Percentiles rank a stretch among this genome's conserved stretches.
Conservation (phyloP, 2,329 filamentous ascomycete genomes). For the Claviceps cyperi region DNA sequence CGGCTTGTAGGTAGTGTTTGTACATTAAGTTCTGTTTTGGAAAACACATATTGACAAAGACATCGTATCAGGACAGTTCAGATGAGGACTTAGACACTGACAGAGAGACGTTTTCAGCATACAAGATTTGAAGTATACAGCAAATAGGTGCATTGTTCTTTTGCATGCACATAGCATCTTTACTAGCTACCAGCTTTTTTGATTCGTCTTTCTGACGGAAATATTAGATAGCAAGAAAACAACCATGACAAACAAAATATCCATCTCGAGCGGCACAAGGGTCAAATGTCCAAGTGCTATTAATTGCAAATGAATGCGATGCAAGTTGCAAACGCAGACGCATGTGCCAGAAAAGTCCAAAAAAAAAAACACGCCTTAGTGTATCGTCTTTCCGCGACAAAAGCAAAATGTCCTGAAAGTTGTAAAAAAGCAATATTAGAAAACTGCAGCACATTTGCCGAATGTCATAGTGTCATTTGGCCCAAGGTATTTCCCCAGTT, state of each 20-base stretch:
- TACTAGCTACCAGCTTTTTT: slow-evolving; percentile 2
- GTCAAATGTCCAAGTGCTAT: not conserved
- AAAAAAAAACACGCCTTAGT: not conserved
- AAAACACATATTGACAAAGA: not conserved
- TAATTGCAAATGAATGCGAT: not conserved
- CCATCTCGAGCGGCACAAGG: not conserved
- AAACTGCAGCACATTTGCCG: not conserved
- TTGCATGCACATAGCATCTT: not conserved
- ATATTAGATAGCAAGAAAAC: not conserved
- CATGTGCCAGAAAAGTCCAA: not conserved
- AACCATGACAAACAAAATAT: not conserved
- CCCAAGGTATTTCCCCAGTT: no score
- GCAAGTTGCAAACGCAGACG: not conserved
- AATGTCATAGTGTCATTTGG: no score
- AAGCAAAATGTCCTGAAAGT: not conserved
- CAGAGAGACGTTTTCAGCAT: no score
- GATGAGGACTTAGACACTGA: no score
- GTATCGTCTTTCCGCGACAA: not conserved
- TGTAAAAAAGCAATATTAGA: not conserved
- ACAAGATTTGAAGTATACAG: no score
- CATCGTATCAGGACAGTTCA: no score
- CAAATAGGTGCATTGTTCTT: not conserved
- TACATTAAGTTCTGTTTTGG: not conserved
- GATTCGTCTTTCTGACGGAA: not conserved
- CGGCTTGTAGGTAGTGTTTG: not conserved